Evolutionary conservation across 345 rosid genomes (phyloP), one percentile per base, ranked within the genome.

Genomic region (Nephelium lappaceum): DNA sequence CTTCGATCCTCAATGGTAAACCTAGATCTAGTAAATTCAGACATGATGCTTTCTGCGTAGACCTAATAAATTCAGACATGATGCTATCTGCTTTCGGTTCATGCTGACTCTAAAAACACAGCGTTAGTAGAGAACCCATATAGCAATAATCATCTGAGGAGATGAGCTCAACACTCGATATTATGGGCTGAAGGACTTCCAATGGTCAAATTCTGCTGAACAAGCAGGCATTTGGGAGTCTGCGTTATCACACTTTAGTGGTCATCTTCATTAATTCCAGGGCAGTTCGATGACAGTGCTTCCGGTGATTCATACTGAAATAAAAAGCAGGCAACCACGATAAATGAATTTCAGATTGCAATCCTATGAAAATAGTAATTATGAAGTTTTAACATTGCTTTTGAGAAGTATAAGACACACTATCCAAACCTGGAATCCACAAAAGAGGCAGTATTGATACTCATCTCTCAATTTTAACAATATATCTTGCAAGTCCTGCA

Each of bases 251-350:
- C 16, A 39, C 31, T 76, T 67, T 83, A 87, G 81, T 86, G 99
- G 79, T 92, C 95, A 82, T 92, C 98, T 83, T 96, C 98, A 45
- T 88, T 81, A 39, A 79, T 83, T 51, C 97, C 99, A 43, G 98
- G 98, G 91, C 97, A 96, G 82, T 81, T 79, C 68, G 92, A 85
- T 53, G 82, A 57, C 69, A 96, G 95, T 71, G 90, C 92, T 86
- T 93, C 98, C 67, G 39, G n/a, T 43, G 98, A 84, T 70, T 88
- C 97, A 84, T 95, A 95, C 98, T 95, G 93, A 4, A 31, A 2
- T 2, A 31, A 31, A 31, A 31, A 80, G 23, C 51, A 74, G 73
- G 67, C 53, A 67, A 41, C 25, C 25, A 42, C 43, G 71, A 66
- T 23, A 53, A 42, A 5, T 14, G 67, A 67, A 63, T 67, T 27